Evolutionary conservation across 2,329 filamentous ascomycete species (phyloP), one percentile per base, ranked within the genome.

Genomic region (Trichoderma citrinoviride): DNA sequence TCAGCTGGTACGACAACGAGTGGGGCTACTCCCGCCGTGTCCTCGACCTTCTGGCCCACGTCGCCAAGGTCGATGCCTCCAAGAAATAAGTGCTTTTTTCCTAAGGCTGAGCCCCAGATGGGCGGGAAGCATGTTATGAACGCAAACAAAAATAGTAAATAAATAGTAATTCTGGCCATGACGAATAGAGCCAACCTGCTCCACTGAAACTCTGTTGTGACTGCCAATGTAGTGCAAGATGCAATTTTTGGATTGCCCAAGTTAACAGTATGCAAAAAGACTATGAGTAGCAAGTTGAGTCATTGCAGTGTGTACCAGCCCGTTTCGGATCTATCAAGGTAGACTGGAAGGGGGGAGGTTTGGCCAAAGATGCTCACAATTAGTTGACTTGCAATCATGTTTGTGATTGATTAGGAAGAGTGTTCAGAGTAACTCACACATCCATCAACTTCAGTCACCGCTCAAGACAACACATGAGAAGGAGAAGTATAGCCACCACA

Each of bases 1-100:
- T 97, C 79, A 89, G 89, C 76, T 98, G 94, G 95, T 97, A 97
- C 84, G 93, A 97, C 87, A 98, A 98, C 87, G 94, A 98, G 88
- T 97, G 93, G 93, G 95, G 93, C 77, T 98, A 99, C 90, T 96
- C 91, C 81, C 93, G 93, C 85, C 95, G 91, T 88, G 91, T 93
- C 76, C 83, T 93, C 73, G 91, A 95, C 82, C 90, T 95, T 75
- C 78, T 87, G 78, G 83, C 85, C 81, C 90, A 93, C 85, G 86
- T 93, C 75, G 84, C 90, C 81, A 91, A 91, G 85, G 88, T 90
- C 70, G 91, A 93, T 75, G 85, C 77, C 75, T 76, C 78, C 77
- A 81, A 33, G 29, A 33, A 85, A 73, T 84, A 81, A 77, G 70
- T 58, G 49, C 19, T 44, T 29, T 21, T 21, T 23, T 49, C 43